Conservation (phyloP, 202 grass and related monocot species). For the Panicum virgatum region DNA sequence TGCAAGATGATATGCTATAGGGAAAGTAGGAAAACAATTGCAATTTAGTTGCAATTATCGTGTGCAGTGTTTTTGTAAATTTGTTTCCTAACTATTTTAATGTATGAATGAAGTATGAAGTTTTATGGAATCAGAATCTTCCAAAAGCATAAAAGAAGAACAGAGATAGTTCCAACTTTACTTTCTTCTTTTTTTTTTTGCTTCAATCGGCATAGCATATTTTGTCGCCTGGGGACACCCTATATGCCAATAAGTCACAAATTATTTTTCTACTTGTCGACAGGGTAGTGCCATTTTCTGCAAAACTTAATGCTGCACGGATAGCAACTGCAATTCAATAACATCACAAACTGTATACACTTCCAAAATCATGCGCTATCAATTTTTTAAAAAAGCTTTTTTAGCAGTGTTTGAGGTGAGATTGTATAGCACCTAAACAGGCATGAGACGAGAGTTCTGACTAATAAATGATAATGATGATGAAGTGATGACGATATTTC, state of each 20-base stretch:
- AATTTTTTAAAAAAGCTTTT: neutral
- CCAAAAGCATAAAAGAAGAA: neutral
- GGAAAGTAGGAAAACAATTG: conserved; percentile 16
- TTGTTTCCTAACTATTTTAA: conserved; percentile 2
- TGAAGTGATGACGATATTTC: neutral
- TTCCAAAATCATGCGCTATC: neutral
- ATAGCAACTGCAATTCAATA: neutral
- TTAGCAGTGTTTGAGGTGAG: neutral
- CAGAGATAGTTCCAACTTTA: neutral
- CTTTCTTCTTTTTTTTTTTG: too few relatives aligned
- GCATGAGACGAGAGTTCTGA: neutral
- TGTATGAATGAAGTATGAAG: conserved; percentile 24
- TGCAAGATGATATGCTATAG: conserved; percentile 46
- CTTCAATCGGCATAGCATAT: neutral
- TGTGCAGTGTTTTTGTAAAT: conserved; percentile 25
- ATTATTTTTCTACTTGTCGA: neutral
- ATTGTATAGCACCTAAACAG: neutral
- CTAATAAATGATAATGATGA: neutral
- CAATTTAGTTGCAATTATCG: neutral
- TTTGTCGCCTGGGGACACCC: neutral
- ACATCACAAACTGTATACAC: neutral
- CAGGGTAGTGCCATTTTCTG: neutral
- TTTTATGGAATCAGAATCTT: neutral
- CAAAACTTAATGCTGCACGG: too few relatives aligned
- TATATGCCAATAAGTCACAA: neutral